phyloP scores from a whole-genome alignment of 768 basidiomycete genomes.

The Tephrocybe rancida region DNA sequence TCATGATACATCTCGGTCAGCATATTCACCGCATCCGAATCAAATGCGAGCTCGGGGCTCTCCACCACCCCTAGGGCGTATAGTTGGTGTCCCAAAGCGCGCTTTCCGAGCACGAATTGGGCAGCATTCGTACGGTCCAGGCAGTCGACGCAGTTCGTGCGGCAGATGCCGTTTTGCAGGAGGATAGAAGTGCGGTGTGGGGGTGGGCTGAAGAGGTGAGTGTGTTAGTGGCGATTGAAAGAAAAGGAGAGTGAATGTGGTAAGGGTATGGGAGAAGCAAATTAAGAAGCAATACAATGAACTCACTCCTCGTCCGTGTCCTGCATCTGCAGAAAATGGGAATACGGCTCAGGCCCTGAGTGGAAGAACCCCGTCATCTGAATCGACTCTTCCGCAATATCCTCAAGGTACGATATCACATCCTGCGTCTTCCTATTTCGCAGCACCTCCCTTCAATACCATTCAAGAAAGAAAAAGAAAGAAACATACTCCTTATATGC shows the following conservation, averaged over 20 bases:
- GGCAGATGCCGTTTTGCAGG: conserved; percentile 89
- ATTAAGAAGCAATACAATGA: no score
- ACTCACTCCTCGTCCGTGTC: conserved; percentile 45
- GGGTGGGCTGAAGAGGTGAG: conserved; percentile 22
- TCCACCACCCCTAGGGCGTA: conserved; percentile 92
- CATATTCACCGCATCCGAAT: conserved; percentile 95
- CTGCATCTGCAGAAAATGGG: conserved; percentile 56
- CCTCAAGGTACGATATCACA: conserved; percentile 93
- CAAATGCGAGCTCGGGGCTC: conserved; percentile 83
- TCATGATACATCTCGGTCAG: conserved; percentile 99
- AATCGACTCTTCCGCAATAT: conserved; percentile 92
- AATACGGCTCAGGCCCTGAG: conserved; percentile 84
- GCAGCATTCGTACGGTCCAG: conserved; percentile 96
- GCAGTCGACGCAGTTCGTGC: conserved; percentile 97
- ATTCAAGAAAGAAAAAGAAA: neutral
- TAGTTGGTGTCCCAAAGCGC: conserved; percentile 92
- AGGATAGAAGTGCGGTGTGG: conserved; percentile 69
- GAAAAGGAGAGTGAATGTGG: neutral
- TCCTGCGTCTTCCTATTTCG: conserved; percentile 84
- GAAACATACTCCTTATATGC: conserved; percentile 86
- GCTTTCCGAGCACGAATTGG: conserved; percentile 95
- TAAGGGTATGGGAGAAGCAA: no score
- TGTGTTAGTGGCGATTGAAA: neutral
- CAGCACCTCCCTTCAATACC: neutral
- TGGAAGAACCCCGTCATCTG: conserved; percentile 95